Percentiles rank a stretch among this genome's conserved stretches.
These are phyloP conservation scores for Fraxinus ornus DNA, from an alignment of 305 asterid genomes.

Conservation along the genomic window DNA sequence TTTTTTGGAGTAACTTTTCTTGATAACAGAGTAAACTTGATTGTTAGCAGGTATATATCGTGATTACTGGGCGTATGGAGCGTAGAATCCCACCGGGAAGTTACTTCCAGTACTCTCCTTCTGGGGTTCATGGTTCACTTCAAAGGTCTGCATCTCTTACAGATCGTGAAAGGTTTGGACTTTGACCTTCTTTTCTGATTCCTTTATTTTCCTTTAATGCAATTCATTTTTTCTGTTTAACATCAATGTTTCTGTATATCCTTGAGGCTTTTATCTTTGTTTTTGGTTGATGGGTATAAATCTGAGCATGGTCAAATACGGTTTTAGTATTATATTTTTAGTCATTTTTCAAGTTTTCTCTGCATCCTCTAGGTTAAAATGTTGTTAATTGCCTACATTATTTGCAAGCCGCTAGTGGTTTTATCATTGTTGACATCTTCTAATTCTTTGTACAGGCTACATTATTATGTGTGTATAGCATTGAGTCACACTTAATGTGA, in stretches of 20 bases:
- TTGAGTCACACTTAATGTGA: background rate
- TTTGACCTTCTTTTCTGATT: background rate
- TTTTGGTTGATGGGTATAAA: background rate
- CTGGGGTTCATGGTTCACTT: constrained; percentile 45
- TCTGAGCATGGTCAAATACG: constrained; percentile 15
- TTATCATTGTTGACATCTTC: background rate
- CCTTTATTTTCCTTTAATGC: background rate
- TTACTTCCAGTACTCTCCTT: constrained; percentile 67
- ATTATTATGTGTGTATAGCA: constrained; percentile 2
- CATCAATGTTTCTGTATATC: background rate
- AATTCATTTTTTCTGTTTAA: background rate
- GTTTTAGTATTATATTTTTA: background rate
- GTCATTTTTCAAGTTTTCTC: background rate
- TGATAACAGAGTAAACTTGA: constrained; percentile 26
- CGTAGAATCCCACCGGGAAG: constrained; percentile 55
- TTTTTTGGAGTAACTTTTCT: constrained; percentile 7
- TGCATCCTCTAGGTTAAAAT: background rate
- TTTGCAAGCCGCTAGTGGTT: background rate
- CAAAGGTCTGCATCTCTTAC: constrained; percentile 59
- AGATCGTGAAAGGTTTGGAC: constrained; percentile 65
- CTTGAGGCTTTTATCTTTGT: background rate
- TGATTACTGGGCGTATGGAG: constrained; percentile 46
- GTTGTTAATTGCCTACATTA: background rate
- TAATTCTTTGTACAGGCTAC: background rate
- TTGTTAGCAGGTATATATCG: constrained; percentile 23